A percentile compares a stretch with the other conserved stretches of the same genome.
These are phyloP conservation scores for Phytophthora agathidicida DNA, from an alignment of 352 stramenopile species.

Conservation along the genomic window DNA sequence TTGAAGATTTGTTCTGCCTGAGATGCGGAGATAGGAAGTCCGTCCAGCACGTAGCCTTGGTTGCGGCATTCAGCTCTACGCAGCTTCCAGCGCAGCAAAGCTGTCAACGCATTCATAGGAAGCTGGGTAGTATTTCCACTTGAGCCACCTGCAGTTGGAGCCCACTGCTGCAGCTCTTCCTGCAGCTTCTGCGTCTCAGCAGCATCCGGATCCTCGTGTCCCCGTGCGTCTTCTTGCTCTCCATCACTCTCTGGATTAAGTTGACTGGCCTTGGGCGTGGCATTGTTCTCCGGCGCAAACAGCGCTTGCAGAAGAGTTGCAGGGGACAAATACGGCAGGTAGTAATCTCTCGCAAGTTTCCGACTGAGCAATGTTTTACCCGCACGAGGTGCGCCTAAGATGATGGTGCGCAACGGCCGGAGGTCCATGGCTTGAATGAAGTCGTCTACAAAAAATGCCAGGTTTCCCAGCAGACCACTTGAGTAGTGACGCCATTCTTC, in stretches of 20 bases:
- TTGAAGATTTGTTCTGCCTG: conserved; percentile 62
- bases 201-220: conserved; percentile 15
- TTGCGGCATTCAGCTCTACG: conserved; percentile 62
- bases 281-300: conserved; percentile 31
- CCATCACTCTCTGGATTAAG: background rate
- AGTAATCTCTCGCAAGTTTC: conserved; percentile 73
- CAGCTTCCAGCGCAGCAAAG: conserved; percentile 76
- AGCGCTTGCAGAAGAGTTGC: conserved; percentile 55
- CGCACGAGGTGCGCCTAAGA: conserved; percentile 68
- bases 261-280: conserved; percentile 4
- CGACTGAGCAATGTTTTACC: conserved; percentile 69
- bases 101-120: conserved; percentile 45
- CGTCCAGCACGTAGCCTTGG: conserved; percentile 86
- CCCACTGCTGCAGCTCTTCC: conserved; percentile 46
- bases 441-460: conserved; percentile 72
- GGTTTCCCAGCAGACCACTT: conserved; percentile 62
- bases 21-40: conserved; percentile 49
- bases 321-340: conserved; percentile 66
- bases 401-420: conserved; percentile 67
- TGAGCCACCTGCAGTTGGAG: conserved; percentile 11
- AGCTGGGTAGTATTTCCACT: conserved; percentile 31
- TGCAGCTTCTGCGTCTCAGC: conserved; percentile 24
- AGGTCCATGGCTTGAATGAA: conserved; percentile 82
- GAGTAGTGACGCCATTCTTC: conserved; percentile 79
- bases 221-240: conserved; percentile 18